A percentile compares a stretch with the other conserved stretches of the same genome.
These are phyloP conservation scores for Didymella lethalis DNA, from an alignment of 2,329 filamentous ascomycete species.

Conservation along the genomic window DNA sequence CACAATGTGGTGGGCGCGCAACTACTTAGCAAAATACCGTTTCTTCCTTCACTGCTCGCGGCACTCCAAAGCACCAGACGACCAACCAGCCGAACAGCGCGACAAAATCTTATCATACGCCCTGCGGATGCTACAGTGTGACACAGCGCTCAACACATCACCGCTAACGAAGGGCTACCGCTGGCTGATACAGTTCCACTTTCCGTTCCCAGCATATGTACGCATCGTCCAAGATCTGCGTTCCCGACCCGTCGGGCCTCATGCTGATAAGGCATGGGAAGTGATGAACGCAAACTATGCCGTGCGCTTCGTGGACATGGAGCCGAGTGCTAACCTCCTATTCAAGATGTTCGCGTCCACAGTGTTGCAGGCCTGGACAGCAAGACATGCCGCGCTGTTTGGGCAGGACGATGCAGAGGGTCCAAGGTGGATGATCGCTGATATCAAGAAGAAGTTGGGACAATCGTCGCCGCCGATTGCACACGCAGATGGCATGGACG, in stretches of 20 bases:
- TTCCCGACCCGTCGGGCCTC: slow-evolving; percentile 44
- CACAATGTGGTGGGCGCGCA: slow-evolving; percentile 57
- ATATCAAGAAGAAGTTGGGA: slow-evolving; percentile 12
- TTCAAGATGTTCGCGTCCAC: slow-evolving; percentile 60
- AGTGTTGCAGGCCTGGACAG: slow-evolving; percentile 62
- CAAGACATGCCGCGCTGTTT: slow-evolving; percentile 21
- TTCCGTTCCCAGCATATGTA: slow-evolving; percentile 60
- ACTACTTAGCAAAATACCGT: slow-evolving; percentile 57
- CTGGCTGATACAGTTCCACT: slow-evolving; percentile 56
- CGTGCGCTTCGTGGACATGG: slow-evolving; percentile 42
- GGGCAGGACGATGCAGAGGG: slow-evolving; percentile 2
- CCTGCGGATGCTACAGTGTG: slow-evolving; percentile 55
- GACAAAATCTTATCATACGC: slow-evolving; percentile 45
- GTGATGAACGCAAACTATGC: slow-evolving; percentile 57
- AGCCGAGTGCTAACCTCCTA: slow-evolving; percentile 34
- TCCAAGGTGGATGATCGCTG: slow-evolving; percentile 8
- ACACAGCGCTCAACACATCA: slow-evolving; percentile 56
- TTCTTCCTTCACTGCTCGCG: slow-evolving; percentile 60
- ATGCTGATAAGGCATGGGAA: slow-evolving; percentile 54
- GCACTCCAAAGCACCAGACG: slow-evolving; percentile 19
- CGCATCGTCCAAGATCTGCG: slow-evolving; percentile 56
- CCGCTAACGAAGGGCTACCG: slow-evolving; percentile 52
- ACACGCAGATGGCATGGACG: not conserved
- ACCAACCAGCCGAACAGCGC: slow-evolving; percentile 33
- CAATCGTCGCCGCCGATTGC: not conserved